Evolutionary conservation across 2,329 filamentous ascomycete genomes (phyloP).

Genomic region (Colletotrichum lindemuthianum): DNA sequence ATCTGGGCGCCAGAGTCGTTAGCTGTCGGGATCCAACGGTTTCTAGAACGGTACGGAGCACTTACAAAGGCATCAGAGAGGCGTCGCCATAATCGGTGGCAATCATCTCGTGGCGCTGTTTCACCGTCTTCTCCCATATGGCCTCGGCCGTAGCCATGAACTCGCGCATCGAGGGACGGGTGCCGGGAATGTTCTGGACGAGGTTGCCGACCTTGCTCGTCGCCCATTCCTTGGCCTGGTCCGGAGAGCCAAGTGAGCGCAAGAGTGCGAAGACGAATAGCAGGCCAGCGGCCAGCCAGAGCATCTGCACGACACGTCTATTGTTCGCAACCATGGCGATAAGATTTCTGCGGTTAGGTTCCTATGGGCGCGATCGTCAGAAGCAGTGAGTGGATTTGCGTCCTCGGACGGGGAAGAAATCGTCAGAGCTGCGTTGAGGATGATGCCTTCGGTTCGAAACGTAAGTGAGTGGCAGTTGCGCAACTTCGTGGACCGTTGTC

Average conservation of each 20-base stretch:
- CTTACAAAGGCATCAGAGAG: constrained; percentile 40
- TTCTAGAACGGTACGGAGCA: background rate
- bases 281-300: constrained; percentile 39
- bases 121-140: constrained; percentile 44
- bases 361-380: background rate
- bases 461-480: too few species aligned
- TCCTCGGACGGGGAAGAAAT: too few species aligned
- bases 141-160: constrained; percentile 38
- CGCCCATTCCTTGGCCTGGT: constrained; percentile 40
- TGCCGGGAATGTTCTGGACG: constrained; percentile 6
- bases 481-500: too few species aligned
- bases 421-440: too few species aligned
- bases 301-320: constrained; percentile 36
- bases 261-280: constrained; percentile 41
- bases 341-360: background rate
- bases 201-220: constrained; percentile 34
- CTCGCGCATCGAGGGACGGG: constrained; percentile 33
- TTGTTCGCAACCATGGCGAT: constrained; percentile 8
- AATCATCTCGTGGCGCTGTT: constrained; percentile 42
- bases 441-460: too few species aligned
- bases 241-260: constrained; percentile 36
- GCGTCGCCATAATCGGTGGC: constrained; percentile 38
- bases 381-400: too few species aligned
- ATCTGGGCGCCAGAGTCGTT: constrained; percentile 32
- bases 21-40: background rate